A percentile compares a stretch with the other conserved stretches of the same genome.
These are phyloP conservation scores for Pelargonium cotyledonis DNA, from an alignment of 441 rosid species.

Conservation along the genomic window DNA sequence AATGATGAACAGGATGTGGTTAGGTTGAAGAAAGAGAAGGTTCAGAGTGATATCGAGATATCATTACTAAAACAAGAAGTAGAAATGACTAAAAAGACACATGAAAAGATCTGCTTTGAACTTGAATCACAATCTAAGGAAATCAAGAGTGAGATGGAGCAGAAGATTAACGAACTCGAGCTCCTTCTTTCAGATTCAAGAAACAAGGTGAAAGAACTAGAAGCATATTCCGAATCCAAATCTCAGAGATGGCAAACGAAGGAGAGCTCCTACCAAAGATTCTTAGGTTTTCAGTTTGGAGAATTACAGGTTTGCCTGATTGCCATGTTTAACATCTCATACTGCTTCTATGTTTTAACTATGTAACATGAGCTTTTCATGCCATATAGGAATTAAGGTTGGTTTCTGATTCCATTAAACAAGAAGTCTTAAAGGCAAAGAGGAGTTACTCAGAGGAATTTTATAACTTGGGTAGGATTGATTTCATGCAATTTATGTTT, in stretches of 20 bases:
- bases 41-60: constrained; percentile 46
- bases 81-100: constrained; percentile 36
- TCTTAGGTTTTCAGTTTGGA: constrained; percentile 42
- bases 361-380: constrained; percentile 15
- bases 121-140: constrained; percentile 48
- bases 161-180: constrained; percentile 58
- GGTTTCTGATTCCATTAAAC: constrained; percentile 50
- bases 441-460: constrained; percentile 48
- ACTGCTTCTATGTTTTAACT: constrained; percentile 13
- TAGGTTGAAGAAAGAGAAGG: no score
- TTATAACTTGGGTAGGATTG: constrained; percentile 41
- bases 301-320: constrained; percentile 53
- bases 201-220: constrained; percentile 57
- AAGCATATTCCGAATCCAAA: constrained; percentile 53
- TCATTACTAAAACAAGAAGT: constrained; percentile 52
- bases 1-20: constrained; percentile 52
- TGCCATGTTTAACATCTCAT: constrained; percentile 10
- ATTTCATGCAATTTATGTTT: background rate
- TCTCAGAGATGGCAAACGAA: constrained; percentile 57
- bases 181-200: constrained; percentile 41
- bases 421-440: constrained; percentile 52
- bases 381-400: constrained; percentile 55
- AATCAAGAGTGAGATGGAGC: constrained; percentile 42
- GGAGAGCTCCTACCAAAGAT: constrained; percentile 41
- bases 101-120: constrained; percentile 47